Evolutionary conservation across 148 eudicot genomes (phyloP).

Genomic region (Amaranthus hypochondriacus): DNA sequence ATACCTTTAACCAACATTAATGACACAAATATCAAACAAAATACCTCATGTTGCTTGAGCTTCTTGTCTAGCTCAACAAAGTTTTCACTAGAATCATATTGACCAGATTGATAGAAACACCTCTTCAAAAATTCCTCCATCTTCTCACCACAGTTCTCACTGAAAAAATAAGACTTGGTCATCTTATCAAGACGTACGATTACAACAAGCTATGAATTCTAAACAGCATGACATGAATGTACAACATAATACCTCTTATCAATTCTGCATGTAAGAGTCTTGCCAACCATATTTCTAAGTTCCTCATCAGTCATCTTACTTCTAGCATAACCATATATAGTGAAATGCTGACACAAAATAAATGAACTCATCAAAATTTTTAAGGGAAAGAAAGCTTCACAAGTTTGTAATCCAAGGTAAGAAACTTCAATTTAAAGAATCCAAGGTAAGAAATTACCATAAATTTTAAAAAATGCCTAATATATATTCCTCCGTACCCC

Average conservation of each 20-base stretch:
- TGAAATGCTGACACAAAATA: conserved; percentile 67
- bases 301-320: conserved; percentile 99
- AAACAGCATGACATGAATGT: not conserved
- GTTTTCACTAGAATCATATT: conserved; percentile 64
- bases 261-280: conserved; percentile 91
- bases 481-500: not conserved
- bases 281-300: conserved; percentile 87
- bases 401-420: not conserved
- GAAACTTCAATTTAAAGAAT: not conserved
- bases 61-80: conserved; percentile 70
- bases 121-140: conserved; percentile 85
- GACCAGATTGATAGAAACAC: conserved; percentile 89
- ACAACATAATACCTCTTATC: conserved; percentile 61
- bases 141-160: conserved; percentile 86
- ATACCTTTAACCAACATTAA: no score
- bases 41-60: conserved; percentile 87
- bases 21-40: no score
- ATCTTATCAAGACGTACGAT: not conserved
- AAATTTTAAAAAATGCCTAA: not conserved
- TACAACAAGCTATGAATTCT: not conserved
- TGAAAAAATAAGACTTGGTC: conserved; percentile 20
- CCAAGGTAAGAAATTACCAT: not conserved
- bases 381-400: not conserved
- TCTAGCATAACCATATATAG: conserved; percentile 92
- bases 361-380: not conserved